Evolutionary conservation across 768 basidiomycete species (phyloP).

Genomic region (Hemileccinum impolitum): DNA sequence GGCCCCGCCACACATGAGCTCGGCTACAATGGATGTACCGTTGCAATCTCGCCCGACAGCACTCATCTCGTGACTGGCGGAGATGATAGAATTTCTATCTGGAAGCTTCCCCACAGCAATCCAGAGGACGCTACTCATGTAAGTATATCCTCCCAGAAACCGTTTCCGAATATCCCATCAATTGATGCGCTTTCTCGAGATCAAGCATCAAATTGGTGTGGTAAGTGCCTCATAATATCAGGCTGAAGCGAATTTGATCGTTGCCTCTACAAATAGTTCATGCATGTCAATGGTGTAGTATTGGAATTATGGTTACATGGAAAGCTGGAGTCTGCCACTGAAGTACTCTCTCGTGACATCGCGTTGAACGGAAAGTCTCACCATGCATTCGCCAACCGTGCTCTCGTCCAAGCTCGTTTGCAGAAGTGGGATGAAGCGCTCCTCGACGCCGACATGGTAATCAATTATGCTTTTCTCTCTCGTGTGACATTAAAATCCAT

Average conservation of each 20-base stretch:
- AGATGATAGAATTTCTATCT: slow-evolving; percentile 13
- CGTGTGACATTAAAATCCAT: background rate
- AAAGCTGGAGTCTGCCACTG: background rate
- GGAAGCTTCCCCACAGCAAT: slow-evolving; percentile 1
- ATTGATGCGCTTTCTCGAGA: background rate
- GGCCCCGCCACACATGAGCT: background rate
- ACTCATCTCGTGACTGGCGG: slow-evolving; percentile 9
- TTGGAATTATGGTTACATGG: slow-evolving; percentile 6
- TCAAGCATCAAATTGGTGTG: background rate
- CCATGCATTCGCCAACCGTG: slow-evolving; percentile 6
- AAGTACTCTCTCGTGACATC: slow-evolving; percentile 11
- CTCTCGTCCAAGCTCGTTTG: slow-evolving; percentile 10
- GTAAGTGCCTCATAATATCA: background rate
- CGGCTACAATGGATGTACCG: background rate
- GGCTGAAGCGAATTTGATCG: background rate
- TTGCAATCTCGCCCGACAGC: slow-evolving; percentile 10
- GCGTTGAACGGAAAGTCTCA: slow-evolving; percentile 3
- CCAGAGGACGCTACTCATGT: background rate
- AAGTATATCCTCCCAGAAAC: background rate
- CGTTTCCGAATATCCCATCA: background rate
- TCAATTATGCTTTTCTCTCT: background rate
- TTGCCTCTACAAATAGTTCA: slow-evolving; percentile 6
- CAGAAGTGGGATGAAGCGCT: slow-evolving; percentile 4
- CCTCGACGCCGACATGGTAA: slow-evolving; percentile 13
- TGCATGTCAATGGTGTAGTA: background rate